These are phyloP conservation scores for Puccinia polysora DNA, from an alignment of 1,284 basidiomycete genomes.

Conservation along the genomic window DNA sequence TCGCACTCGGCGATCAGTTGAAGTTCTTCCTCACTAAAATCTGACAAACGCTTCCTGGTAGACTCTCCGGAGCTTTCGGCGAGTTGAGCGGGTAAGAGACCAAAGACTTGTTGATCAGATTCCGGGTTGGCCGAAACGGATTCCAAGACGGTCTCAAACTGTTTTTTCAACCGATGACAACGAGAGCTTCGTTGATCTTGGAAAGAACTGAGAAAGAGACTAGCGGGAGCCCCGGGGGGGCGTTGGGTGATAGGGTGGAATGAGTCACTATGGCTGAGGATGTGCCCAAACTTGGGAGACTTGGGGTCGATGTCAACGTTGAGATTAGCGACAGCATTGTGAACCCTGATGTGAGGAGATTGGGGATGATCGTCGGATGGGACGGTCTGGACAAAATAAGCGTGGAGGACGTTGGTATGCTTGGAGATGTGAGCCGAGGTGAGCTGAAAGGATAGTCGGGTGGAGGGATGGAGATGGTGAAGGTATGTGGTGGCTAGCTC, in stretches of 20 bases:
- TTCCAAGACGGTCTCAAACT: slow-evolving; percentile 20
- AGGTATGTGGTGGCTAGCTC: slow-evolving; percentile 27
- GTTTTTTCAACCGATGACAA: slow-evolving; percentile 4
- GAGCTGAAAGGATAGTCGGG: slow-evolving; percentile 45
- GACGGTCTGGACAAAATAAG: slow-evolving; percentile 60
- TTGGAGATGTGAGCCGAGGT: slow-evolving; percentile 46
- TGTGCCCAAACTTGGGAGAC: slow-evolving; percentile 9
- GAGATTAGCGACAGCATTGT: slow-evolving; percentile 78
- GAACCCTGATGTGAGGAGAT: slow-evolving; percentile 57
- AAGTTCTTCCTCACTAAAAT: slow-evolving; percentile 31
- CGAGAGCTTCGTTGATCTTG: neutral
- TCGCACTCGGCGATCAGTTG: slow-evolving; percentile 23
- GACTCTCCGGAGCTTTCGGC: neutral
- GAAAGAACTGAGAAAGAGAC: neutral
- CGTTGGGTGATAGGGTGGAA: slow-evolving; percentile 21
- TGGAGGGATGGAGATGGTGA: slow-evolving; percentile 43
- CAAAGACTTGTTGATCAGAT: slow-evolving; percentile 18
- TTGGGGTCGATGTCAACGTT: slow-evolving; percentile 64
- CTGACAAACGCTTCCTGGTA: neutral
- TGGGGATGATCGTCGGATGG: neutral
- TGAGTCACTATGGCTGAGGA: slow-evolving; percentile 29
- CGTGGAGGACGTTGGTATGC: slow-evolving; percentile 48
- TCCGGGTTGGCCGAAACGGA: neutral
- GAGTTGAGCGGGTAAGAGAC: slow-evolving; percentile 9
- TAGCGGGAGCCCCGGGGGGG: neutral